These are phyloP conservation scores for Colletotrichum caudatum DNA, from an alignment of 2,329 filamentous ascomycete genomes.

Conservation along the genomic window DNA sequence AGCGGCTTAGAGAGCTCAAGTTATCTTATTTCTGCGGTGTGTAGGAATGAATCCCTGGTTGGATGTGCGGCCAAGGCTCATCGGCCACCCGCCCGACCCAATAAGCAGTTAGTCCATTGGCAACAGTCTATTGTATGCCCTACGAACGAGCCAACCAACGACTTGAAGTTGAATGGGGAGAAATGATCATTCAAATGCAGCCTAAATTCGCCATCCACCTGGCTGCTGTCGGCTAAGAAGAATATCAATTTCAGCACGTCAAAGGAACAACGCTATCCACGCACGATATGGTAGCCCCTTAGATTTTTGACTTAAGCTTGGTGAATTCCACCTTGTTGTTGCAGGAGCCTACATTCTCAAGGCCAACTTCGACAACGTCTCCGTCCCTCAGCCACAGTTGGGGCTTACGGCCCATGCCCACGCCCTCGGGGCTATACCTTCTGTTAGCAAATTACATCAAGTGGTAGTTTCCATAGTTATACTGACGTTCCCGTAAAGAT, in stretches of 20 bases:
- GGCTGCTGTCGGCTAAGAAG: background rate
- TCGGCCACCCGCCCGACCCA: background rate
- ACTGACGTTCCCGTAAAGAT: conserved; percentile 75
- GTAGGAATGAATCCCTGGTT: background rate
- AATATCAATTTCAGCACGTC: background rate
- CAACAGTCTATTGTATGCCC: background rate
- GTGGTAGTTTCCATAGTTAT: background rate
- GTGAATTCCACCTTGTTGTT: conserved; percentile 58
- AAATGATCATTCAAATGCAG: background rate
- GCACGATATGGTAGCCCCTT: background rate
- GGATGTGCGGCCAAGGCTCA: background rate
- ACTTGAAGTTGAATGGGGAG: background rate
- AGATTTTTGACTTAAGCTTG: conserved; percentile 46
- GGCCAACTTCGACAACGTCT: conserved; percentile 75
- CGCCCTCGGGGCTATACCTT: conserved; percentile 69
- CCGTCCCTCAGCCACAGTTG: conserved; percentile 77
- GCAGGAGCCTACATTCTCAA: conserved; percentile 74
- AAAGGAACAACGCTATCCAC: background rate
- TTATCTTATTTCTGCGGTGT: background rate
- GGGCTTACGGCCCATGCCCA: conserved; percentile 77
- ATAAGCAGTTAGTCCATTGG: background rate
- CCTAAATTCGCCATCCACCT: background rate
- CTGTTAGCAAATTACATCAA: conserved; percentile 19
- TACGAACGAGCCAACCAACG: background rate
- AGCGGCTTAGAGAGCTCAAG: background rate